Evolutionary conservation across 2,329 filamentous ascomycete genomes (phyloP).

Genomic region (Alternaria tenuissima): DNA sequence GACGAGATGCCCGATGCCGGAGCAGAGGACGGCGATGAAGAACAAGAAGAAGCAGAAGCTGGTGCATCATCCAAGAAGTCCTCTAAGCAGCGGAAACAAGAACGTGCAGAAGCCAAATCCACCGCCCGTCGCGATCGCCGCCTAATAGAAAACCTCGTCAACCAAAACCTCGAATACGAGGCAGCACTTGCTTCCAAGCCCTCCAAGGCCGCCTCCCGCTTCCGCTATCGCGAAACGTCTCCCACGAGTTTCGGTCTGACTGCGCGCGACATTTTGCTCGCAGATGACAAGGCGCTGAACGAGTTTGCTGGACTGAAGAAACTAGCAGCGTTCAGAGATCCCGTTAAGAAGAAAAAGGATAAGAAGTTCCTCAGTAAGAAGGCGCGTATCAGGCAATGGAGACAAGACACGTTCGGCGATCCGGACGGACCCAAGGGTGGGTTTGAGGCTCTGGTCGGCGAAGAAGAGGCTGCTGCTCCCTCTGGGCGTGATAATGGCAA

Average conservation of each 20-base stretch:
- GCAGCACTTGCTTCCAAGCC: constrained; percentile 63
- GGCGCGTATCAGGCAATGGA: constrained; percentile 87
- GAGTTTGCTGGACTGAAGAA: constrained; percentile 94
- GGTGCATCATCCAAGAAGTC: constrained; percentile 45
- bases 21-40: constrained; percentile 47
- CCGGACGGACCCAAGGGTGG: constrained; percentile 61
- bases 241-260: constrained; percentile 91
- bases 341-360: constrained; percentile 88
- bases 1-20: constrained; percentile 56
- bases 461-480: constrained; percentile 9
- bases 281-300: constrained; percentile 85
- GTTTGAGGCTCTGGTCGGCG: constrained; percentile 43
- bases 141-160: constrained; percentile 85
- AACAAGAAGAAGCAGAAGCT: background rate
- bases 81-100: constrained; percentile 58
- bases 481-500: constrained; percentile 1
- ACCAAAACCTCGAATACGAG: constrained; percentile 79
- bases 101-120: constrained; percentile 67
- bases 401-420: constrained; percentile 71
- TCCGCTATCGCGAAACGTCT: constrained; percentile 95
- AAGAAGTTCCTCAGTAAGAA: constrained; percentile 92
- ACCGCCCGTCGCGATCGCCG: constrained; percentile 81
- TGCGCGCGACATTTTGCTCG: constrained; percentile 87
- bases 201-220: constrained; percentile 62
- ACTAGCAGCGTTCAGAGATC: constrained; percentile 86